Evolutionary conservation across 176 grass and related monocot species (phyloP).

Genomic region (Aegilops umbellulata): DNA sequence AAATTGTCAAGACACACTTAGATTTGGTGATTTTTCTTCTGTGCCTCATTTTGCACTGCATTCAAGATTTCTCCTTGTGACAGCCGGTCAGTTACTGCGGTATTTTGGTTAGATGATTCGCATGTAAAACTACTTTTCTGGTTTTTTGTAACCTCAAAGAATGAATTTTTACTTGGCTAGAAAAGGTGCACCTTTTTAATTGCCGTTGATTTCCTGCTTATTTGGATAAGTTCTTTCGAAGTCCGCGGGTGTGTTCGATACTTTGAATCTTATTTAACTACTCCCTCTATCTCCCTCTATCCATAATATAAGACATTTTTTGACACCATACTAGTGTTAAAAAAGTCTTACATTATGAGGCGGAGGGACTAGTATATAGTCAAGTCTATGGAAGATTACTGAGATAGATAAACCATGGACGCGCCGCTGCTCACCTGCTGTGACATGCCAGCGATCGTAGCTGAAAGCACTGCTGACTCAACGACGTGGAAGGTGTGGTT

Average conservation of each 20-base stretch:
- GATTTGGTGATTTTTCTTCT: too few species aligned
- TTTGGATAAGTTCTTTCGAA: too few species aligned
- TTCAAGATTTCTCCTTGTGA: background rate
- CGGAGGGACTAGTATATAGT: too few species aligned
- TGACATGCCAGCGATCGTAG: conserved; percentile 16
- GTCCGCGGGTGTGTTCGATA: too few species aligned
- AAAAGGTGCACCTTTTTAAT: too few species aligned
- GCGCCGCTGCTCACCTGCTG: background rate
- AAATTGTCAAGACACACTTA: background rate
- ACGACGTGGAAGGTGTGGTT: conserved; percentile 22
- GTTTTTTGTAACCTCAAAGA: background rate
- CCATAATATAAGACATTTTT: too few species aligned
- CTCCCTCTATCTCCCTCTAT: too few species aligned
- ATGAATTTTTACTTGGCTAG: background rate
- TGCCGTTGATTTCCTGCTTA: too few species aligned
- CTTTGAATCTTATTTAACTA: background rate
- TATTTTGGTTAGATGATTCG: background rate
- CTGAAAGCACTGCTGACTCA: background rate
- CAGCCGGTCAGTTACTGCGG: background rate
- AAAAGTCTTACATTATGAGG: too few species aligned
- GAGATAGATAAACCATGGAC: conserved; percentile 27
- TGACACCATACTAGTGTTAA: too few species aligned
- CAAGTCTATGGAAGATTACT: too few species aligned
- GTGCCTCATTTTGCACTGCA: background rate
- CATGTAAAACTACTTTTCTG: background rate